These are phyloP conservation scores for Clarireedia paspali DNA, from an alignment of 2,329 filamentous ascomycete species.

Conservation along the genomic window DNA sequence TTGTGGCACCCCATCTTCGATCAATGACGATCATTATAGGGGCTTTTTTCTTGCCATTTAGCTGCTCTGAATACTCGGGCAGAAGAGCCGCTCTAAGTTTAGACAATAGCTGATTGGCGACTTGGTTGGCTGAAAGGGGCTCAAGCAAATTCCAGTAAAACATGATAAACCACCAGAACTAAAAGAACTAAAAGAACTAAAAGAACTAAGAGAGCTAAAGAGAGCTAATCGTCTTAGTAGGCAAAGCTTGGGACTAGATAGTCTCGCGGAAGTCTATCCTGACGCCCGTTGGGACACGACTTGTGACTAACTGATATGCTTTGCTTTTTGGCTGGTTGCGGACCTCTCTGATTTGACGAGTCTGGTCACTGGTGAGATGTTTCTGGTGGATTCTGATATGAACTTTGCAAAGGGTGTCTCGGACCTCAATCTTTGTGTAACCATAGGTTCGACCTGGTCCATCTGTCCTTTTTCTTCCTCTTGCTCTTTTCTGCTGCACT, in stretches of 20 bases:
- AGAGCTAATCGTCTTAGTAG: background rate
- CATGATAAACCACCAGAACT: too few species aligned
- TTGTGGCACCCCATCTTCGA: slow-evolving; percentile 6
- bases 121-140: slow-evolving; percentile 1
- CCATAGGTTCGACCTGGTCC: too few species aligned
- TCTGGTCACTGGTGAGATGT: too few species aligned
- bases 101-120: background rate
- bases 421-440: too few species aligned
- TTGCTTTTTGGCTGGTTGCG: background rate
- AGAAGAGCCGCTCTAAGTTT: too few species aligned
- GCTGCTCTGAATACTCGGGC: too few species aligned
- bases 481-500: too few species aligned
- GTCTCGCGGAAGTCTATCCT: slow-evolving; percentile 4
- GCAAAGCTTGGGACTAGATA: background rate
- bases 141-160: background rate
- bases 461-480: too few species aligned
- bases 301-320: background rate
- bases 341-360: background rate
- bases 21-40: slow-evolving; percentile 4
- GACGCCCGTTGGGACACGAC: background rate
- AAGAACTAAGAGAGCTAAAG: background rate
- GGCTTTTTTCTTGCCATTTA: background rate
- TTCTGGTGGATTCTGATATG: too few species aligned
- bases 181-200: too few species aligned
- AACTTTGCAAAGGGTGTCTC: too few species aligned